A percentile compares a stretch with the other conserved stretches of the same genome.
These are phyloP conservation scores for Hericium erinaceus DNA, from an alignment of 768 basidiomycete genomes.

Conservation along the genomic window DNA sequence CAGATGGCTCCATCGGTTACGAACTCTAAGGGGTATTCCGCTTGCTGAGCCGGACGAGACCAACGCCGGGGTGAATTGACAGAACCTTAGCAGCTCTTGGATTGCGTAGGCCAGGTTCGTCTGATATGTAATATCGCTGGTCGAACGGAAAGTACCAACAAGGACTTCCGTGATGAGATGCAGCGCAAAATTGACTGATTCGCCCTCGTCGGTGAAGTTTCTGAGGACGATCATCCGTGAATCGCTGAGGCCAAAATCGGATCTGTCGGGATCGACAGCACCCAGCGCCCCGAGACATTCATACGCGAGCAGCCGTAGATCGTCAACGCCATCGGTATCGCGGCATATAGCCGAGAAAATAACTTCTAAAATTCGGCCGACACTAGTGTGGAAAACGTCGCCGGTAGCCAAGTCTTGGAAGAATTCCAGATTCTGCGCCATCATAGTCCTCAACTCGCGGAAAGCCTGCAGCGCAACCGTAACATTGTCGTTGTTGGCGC, in stretches of 20 bases:
- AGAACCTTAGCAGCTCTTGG: slow-evolving; percentile 83
- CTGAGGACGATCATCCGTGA: slow-evolving; percentile 61
- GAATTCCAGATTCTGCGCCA: slow-evolving; percentile 41
- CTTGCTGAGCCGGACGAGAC: slow-evolving; percentile 40
- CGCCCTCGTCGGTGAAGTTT: slow-evolving; percentile 74
- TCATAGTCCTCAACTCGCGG: slow-evolving; percentile 62
- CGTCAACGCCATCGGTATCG: slow-evolving; percentile 68
- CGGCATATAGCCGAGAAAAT: slow-evolving; percentile 65
- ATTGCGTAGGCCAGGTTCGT: slow-evolving; percentile 83
- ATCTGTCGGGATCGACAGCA: slow-evolving; percentile 91
- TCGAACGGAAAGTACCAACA: slow-evolving; percentile 84
- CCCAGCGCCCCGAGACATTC: slow-evolving; percentile 90
- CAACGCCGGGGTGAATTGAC: slow-evolving; percentile 74
- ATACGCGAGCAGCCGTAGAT: slow-evolving; percentile 61
- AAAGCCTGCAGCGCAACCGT: slow-evolving; percentile 69
- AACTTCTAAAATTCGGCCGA: slow-evolving; percentile 57
- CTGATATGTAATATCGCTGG: slow-evolving; percentile 91
- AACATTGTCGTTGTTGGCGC: slow-evolving; percentile 69
- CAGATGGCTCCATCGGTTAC: slow-evolving; percentile 69
- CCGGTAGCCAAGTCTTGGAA: slow-evolving; percentile 64
- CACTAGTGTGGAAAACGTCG: slow-evolving; percentile 73
- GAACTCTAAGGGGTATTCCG: slow-evolving; percentile 53
- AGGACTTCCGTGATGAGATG: slow-evolving; percentile 82
- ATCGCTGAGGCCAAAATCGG: slow-evolving; percentile 53
- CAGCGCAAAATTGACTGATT: slow-evolving; percentile 70